A percentile compares a stretch with the other conserved stretches of the same genome.
These are phyloP conservation scores for Trichoderma asperellum DNA, from an alignment of 2,329 filamentous ascomycete species.

Conservation along the genomic window DNA sequence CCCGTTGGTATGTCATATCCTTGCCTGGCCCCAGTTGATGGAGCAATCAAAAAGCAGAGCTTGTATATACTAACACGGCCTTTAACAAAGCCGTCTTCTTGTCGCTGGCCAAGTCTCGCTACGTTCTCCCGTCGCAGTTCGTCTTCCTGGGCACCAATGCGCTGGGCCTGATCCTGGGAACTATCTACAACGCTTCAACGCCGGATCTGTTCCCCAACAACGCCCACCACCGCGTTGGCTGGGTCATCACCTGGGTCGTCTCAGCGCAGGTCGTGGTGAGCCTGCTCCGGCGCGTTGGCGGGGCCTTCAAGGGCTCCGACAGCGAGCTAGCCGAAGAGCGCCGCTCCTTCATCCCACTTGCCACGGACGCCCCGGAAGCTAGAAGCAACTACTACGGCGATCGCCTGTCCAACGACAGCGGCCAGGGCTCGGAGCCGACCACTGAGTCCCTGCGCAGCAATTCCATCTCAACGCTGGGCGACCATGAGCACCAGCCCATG, in stretches of 20 bases:
- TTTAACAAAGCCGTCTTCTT: slow-evolving; percentile 73
- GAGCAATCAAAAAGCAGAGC: background rate
- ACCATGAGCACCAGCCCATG: slow-evolving; percentile 35
- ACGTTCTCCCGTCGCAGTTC: slow-evolving; percentile 71
- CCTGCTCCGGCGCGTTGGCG: slow-evolving; percentile 63
- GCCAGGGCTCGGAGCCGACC: slow-evolving; percentile 72
- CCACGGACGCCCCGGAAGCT: slow-evolving; percentile 56
- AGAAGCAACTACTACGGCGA: slow-evolving; percentile 50
- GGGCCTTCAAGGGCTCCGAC: slow-evolving; percentile 19
- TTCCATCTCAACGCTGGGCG: slow-evolving; percentile 61
- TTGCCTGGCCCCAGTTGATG: background rate
- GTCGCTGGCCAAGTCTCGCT: slow-evolving; percentile 77
- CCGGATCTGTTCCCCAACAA: slow-evolving; percentile 87
- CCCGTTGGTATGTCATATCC: slow-evolving; percentile 64
- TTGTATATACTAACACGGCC: background rate
- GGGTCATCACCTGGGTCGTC: slow-evolving; percentile 76
- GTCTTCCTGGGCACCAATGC: slow-evolving; percentile 66
- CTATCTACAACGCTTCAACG: slow-evolving; percentile 77
- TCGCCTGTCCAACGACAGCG: slow-evolving; percentile 71
- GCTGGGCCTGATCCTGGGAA: slow-evolving; percentile 65
- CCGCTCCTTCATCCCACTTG: slow-evolving; percentile 65
- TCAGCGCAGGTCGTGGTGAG: slow-evolving; percentile 71
- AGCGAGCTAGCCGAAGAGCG: slow-evolving; percentile 48
- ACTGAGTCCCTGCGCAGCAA: slow-evolving; percentile 69
- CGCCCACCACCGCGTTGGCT: slow-evolving; percentile 85